A percentile compares a stretch with the other conserved stretches of the same genome.
phyloP scores from a whole-genome alignment of 2,329 filamentous ascomycete genomes.

The Cytospora mali region DNA sequence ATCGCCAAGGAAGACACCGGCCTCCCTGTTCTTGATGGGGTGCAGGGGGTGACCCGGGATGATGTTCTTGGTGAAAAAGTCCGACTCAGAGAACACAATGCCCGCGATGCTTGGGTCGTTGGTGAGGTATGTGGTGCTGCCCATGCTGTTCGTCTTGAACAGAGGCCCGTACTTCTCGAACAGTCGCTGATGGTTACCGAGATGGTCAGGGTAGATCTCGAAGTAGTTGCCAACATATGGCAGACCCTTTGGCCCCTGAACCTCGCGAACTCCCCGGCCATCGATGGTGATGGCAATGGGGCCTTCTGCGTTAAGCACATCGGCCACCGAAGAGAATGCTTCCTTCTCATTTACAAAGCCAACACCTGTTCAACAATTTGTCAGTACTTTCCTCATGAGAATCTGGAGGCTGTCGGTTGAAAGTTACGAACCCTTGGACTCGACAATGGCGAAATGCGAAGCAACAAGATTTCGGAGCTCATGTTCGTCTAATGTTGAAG shows the following conservation, averaged over 20 bases:
- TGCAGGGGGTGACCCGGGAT: slow-evolving; percentile 51
- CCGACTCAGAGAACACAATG: slow-evolving; percentile 51
- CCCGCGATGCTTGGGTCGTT: slow-evolving; percentile 51
- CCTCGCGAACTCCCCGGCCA: slow-evolving; percentile 49
- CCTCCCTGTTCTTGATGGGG: slow-evolving; percentile 45
- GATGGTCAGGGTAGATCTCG: slow-evolving; percentile 59
- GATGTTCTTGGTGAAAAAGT: slow-evolving; percentile 58
- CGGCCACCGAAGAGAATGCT: slow-evolving; percentile 38
- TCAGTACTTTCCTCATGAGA: not conserved
- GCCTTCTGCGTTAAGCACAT: slow-evolving; percentile 39
- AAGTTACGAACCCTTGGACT: slow-evolving; percentile 40
- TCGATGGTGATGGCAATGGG: slow-evolving; percentile 51
- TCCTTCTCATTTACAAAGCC: slow-evolving; percentile 40
- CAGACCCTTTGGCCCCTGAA: slow-evolving; percentile 53
- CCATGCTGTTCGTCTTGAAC: slow-evolving; percentile 56
- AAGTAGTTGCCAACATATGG: slow-evolving; percentile 57
- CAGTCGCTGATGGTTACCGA: slow-evolving; percentile 58
- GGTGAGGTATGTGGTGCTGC: slow-evolving; percentile 51
- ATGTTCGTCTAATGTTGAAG: slow-evolving; percentile 39
- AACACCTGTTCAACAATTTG: slow-evolving; percentile 36
- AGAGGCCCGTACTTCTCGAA: slow-evolving; percentile 56
- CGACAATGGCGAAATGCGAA: slow-evolving; percentile 47
- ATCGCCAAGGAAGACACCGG: slow-evolving; percentile 52
- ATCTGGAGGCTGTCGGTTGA: not conserved
- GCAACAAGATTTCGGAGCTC: slow-evolving; percentile 44